Evolutionary conservation across 345 rosid species (phyloP).

Genomic region (Streptanthus diversifolius): DNA sequence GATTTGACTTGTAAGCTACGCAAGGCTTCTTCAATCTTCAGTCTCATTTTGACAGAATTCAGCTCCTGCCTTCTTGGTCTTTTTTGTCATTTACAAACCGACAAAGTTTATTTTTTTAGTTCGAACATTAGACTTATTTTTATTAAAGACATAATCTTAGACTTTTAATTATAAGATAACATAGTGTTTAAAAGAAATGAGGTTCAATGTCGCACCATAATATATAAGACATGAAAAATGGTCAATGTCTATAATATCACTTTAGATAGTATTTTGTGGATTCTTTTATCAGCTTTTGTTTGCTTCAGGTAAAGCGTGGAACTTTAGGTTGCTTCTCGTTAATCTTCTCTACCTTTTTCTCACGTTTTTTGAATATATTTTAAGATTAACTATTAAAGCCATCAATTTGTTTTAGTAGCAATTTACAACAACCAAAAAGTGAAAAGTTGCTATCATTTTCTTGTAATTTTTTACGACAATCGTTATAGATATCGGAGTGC

Average conservation of each 20-base stretch:
- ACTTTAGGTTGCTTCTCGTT: slow-evolving; percentile 27
- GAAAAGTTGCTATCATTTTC: background rate
- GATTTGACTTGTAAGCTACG: slow-evolving; percentile 43
- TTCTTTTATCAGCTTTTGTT: background rate
- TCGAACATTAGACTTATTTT: background rate
- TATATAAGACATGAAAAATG: background rate
- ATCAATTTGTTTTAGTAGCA: background rate
- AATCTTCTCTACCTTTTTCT: slow-evolving; percentile 15
- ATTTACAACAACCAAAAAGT: background rate
- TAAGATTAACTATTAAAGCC: background rate
- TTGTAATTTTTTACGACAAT: background rate
- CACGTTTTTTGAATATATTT: background rate
- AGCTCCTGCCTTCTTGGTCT: background rate
- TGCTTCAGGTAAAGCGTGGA: slow-evolving; percentile 10
- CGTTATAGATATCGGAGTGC: background rate
- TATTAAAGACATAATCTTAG: background rate
- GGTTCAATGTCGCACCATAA: slow-evolving; percentile 21
- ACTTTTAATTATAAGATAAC: slow-evolving; percentile 15
- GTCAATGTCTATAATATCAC: slow-evolving; percentile 15
- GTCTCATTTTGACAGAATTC: slow-evolving; percentile 1
- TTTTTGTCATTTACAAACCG: slow-evolving; percentile 15
- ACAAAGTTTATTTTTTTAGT: background rate
- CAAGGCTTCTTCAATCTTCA: slow-evolving; percentile 10
- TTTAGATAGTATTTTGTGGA: slow-evolving; percentile 2
- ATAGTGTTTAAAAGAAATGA: slow-evolving; percentile 5